Conservation (phyloP, 2,329 filamentous ascomycete genomes). For the Ceratocystis huliohia region DNA sequence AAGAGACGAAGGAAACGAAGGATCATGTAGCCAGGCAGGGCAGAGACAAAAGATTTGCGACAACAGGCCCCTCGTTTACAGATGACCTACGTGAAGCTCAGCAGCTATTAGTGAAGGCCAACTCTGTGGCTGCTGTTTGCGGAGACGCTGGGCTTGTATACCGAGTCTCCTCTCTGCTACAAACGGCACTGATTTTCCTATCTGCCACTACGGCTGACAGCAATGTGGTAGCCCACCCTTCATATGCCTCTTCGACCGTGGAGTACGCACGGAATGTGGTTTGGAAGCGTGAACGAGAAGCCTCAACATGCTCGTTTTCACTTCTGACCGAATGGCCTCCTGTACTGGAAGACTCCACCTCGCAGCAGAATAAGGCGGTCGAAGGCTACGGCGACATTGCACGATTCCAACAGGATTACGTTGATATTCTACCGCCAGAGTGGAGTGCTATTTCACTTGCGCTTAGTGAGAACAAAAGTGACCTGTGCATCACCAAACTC, state of each 20-base stretch:
- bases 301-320: constrained; percentile 29
- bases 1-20: constrained; percentile 21
- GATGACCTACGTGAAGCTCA: constrained; percentile 52
- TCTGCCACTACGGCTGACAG: constrained; percentile 44
- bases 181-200: constrained; percentile 52
- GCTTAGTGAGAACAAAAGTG: constrained; percentile 66
- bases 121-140: constrained; percentile 42
- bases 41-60: background rate
- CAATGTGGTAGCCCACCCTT: constrained; percentile 37
- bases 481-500: constrained; percentile 81
- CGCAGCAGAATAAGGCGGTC: constrained; percentile 29
- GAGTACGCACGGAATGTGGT: constrained; percentile 60
- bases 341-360: constrained; percentile 13
- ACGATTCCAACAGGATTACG: constrained; percentile 64
- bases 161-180: constrained; percentile 48
- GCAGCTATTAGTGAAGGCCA: constrained; percentile 51
- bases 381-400: constrained; percentile 40
- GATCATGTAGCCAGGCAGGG: background rate
- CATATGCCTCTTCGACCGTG: constrained; percentile 49
- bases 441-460: constrained; percentile 85
- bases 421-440: constrained; percentile 67
- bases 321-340: constrained; percentile 23
- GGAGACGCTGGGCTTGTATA: constrained; percentile 49
- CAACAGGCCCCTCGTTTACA: constrained; percentile 35
- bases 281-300: constrained; percentile 51